Conservation (phyloP, 2,329 filamentous ascomycete genomes). For the Aureobasidium sp. region DNA sequence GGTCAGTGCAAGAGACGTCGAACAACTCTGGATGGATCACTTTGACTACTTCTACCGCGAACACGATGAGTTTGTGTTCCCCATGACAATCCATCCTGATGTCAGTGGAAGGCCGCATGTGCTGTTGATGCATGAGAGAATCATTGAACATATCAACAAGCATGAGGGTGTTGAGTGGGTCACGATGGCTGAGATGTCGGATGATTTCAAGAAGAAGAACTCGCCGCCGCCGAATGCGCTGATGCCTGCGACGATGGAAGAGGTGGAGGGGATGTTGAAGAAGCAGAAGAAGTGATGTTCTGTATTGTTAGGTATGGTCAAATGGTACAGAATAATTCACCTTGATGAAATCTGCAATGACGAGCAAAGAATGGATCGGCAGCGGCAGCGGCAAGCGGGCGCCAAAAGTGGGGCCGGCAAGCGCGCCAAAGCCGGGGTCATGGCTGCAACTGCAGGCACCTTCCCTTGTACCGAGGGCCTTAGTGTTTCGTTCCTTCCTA, state of each 20-base stretch:
- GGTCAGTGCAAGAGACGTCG: conserved; percentile 45
- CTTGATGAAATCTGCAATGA: background rate
- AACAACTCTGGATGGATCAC: conserved; percentile 56
- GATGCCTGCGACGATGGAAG: conserved; percentile 47
- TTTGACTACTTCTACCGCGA: conserved; percentile 68
- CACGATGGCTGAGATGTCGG: conserved; percentile 59
- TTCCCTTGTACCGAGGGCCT: background rate
- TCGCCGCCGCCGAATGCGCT: conserved; percentile 45
- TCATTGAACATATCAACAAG: conserved; percentile 52
- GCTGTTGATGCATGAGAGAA: conserved; percentile 58
- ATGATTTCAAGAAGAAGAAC: conserved; percentile 62
- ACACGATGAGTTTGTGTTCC: conserved; percentile 67
- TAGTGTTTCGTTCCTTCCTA: background rate
- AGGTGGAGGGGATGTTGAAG: conserved; percentile 36
- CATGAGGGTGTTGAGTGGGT: conserved; percentile 53
- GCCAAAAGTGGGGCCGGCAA: background rate
- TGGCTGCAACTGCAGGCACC: background rate
- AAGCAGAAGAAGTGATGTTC: background rate
- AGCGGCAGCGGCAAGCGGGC: background rate
- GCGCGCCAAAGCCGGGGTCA: background rate
- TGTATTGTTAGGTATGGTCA: too few species aligned
- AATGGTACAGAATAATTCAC: too few species aligned
- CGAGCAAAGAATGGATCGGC: background rate
- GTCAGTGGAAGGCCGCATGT: conserved; percentile 62
- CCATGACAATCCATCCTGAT: conserved; percentile 62